Percentiles rank a stretch among this genome's conserved stretches.
Conservation (phyloP, 2,329 filamentous ascomycete species). For the Beauveria scarabaeidicola region DNA sequence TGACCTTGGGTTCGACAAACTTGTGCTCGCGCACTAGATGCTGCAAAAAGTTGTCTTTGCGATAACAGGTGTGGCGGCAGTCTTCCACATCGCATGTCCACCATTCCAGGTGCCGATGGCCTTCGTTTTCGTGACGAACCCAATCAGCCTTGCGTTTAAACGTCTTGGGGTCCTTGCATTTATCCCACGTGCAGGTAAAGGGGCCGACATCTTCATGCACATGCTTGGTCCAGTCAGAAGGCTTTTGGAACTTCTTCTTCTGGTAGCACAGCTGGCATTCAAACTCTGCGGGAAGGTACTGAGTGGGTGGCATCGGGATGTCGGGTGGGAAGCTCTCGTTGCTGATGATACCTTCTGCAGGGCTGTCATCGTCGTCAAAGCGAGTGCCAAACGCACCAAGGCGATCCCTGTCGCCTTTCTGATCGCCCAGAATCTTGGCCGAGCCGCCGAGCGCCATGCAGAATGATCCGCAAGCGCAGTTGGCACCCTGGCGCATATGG, state of each 20-base stretch:
- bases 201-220: slow-evolving; percentile 90
- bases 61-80: slow-evolving; percentile 73
- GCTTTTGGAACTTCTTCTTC: slow-evolving; percentile 78
- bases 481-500: slow-evolving; percentile 54
- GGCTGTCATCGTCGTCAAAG: slow-evolving; percentile 50
- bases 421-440: slow-evolving; percentile 48
- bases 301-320: slow-evolving; percentile 73
- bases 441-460: slow-evolving; percentile 63
- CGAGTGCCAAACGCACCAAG: slow-evolving; percentile 47
- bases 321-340: slow-evolving; percentile 69
- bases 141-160: slow-evolving; percentile 96
- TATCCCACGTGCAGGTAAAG: slow-evolving; percentile 83
- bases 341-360: slow-evolving; percentile 59
- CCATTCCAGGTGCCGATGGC: slow-evolving; percentile 82
- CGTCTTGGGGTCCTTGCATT: slow-evolving; percentile 75
- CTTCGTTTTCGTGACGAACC: slow-evolving; percentile 90
- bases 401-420: slow-evolving; percentile 50
- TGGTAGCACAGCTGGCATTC: slow-evolving; percentile 85
- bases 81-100: slow-evolving; percentile 79
- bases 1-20: slow-evolving; percentile 69
- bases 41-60: slow-evolving; percentile 87
- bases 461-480: slow-evolving; percentile 52
- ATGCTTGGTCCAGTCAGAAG: slow-evolving; percentile 95
- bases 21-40: slow-evolving; percentile 91
- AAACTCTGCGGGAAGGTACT: slow-evolving; percentile 71